phyloP scores from a whole-genome alignment of 768 basidiomycete genomes.

The Gyrodon lividus region DNA sequence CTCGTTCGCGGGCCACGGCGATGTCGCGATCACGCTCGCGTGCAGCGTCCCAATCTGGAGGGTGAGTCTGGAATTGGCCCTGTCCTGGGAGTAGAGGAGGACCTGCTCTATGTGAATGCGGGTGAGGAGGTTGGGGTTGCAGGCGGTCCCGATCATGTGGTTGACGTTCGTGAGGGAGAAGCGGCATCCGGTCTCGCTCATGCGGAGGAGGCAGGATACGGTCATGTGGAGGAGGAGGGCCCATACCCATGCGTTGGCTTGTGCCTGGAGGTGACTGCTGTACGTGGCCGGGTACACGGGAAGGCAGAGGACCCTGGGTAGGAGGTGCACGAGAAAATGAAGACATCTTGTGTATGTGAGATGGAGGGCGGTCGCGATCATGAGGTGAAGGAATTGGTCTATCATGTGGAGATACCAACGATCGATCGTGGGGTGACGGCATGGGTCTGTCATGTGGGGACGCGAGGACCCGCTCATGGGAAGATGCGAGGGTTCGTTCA shows the following conservation, averaged over 20 bases:
- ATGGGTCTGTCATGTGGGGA: slow-evolving; percentile 25
- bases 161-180: slow-evolving; percentile 21
- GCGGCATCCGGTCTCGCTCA: slow-evolving; percentile 28
- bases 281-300: slow-evolving; percentile 10
- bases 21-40: slow-evolving; percentile 26
- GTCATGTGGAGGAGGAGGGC: slow-evolving; percentile 20
- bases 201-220: slow-evolving; percentile 19
- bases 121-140: slow-evolving; percentile 24
- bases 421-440: slow-evolving; percentile 18
- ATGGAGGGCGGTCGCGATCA: slow-evolving; percentile 23
- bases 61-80: slow-evolving; percentile 30
- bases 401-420: slow-evolving; percentile 22
- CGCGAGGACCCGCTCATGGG: slow-evolving; percentile 21
- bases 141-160: slow-evolving; percentile 26
- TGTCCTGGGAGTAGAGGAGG: slow-evolving; percentile 28
- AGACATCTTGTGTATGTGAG: slow-evolving; percentile 24
- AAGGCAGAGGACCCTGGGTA: slow-evolving; percentile 14
- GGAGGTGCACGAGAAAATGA: slow-evolving; percentile 21
- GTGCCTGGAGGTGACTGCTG: slow-evolving; percentile 28
- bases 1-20: slow-evolving; percentile 20
- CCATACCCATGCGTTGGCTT: slow-evolving; percentile 19
- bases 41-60: slow-evolving; percentile 27
- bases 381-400: slow-evolving; percentile 24
- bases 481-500: slow-evolving; percentile 22
- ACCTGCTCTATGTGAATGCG: slow-evolving; percentile 19